phyloP scores from a whole-genome alignment of 805 yeast species.

The Candida saitoana region DNA sequence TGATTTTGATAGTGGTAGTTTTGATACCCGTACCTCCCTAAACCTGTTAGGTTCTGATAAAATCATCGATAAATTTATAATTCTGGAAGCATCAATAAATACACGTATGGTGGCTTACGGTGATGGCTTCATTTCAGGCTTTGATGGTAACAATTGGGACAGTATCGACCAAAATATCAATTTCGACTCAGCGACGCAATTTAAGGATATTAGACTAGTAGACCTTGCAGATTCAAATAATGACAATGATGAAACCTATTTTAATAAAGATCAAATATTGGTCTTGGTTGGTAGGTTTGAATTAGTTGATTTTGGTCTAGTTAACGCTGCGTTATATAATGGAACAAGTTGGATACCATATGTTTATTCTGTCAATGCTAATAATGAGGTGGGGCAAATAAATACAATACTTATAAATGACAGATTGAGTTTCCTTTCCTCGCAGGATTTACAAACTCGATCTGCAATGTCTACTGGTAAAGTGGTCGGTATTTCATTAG shows the following conservation, averaged over 20 bases:
- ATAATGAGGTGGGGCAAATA: constrained; percentile 23
- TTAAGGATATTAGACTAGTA: constrained; percentile 46
- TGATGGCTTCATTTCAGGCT: constrained; percentile 32
- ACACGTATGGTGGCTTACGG: constrained; percentile 40
- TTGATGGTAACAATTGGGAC: constrained; percentile 48
- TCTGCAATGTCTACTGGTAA: constrained; percentile 33
- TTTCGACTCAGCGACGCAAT: constrained; percentile 25
- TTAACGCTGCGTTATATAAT: constrained; percentile 60
- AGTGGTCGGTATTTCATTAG: constrained; percentile 43
- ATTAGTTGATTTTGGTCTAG: constrained; percentile 49
- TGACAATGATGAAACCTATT: constrained; percentile 31
- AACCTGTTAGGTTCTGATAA: constrained; percentile 18
- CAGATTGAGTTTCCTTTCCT: constrained; percentile 30
- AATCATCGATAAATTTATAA: constrained; percentile 37
- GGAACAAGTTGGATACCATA: constrained; percentile 68
- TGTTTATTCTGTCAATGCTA: constrained; percentile 34
- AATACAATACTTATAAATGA: constrained; percentile 33
- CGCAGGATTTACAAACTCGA: constrained; percentile 23
- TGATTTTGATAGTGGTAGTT: constrained; percentile 42
- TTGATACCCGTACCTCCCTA: constrained; percentile 18
- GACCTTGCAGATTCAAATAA: constrained; percentile 27
- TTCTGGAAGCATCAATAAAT: constrained; percentile 42
- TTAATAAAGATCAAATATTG: constrained; percentile 43
- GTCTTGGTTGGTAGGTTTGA: constrained; percentile 56
- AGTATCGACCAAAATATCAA: constrained; percentile 32